Conservation (phyloP, 352 stramenopile species). For the Phytophthora cajani region DNA sequence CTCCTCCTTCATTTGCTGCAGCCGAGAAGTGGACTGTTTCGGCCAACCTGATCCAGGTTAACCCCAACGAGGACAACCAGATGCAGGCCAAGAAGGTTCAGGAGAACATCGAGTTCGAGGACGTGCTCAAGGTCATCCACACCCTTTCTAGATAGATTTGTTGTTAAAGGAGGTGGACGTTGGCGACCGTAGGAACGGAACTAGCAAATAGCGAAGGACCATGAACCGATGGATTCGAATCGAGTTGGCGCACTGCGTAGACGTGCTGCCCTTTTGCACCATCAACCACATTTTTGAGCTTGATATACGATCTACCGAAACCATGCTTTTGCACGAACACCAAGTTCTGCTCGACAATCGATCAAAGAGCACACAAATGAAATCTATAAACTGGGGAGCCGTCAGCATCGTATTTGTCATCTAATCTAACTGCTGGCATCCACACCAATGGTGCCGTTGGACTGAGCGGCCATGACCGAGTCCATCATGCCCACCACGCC, state of each 20-base stretch:
- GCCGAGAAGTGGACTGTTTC: slow-evolving; percentile 77
- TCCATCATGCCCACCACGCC: slow-evolving; percentile 91
- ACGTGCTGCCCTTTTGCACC: slow-evolving; percentile 30
- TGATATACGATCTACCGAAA: neutral
- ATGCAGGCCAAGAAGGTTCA: slow-evolving; percentile 89
- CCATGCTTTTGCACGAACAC: slow-evolving; percentile 11
- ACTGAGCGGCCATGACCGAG: slow-evolving; percentile 86
- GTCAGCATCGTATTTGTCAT: slow-evolving; percentile 36
- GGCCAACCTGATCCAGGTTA: slow-evolving; percentile 62
- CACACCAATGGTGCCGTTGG: slow-evolving; percentile 58
- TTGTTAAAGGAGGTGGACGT: slow-evolving; percentile 37
- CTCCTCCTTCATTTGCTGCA: slow-evolving; percentile 23
- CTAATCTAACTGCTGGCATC: slow-evolving; percentile 45
- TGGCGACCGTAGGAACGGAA: slow-evolving; percentile 11
- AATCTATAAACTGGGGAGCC: slow-evolving; percentile 33
- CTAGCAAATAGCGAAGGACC: slow-evolving; percentile 33
- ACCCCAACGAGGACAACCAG: slow-evolving; percentile 83
- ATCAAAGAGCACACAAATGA: slow-evolving; percentile 19
- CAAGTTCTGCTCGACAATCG: neutral
- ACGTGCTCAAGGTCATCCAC: slow-evolving; percentile 88
- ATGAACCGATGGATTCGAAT: slow-evolving; percentile 27
- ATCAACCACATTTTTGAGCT: slow-evolving; percentile 10
- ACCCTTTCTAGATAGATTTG: slow-evolving; percentile 88
- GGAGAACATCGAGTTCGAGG: slow-evolving; percentile 87
- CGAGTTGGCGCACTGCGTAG: slow-evolving; percentile 20